Evolutionary conservation across 2,329 filamentous ascomycete genomes (phyloP), one percentile per base, ranked within the genome.

Genomic region (Fusarium oligoseptatum): DNA sequence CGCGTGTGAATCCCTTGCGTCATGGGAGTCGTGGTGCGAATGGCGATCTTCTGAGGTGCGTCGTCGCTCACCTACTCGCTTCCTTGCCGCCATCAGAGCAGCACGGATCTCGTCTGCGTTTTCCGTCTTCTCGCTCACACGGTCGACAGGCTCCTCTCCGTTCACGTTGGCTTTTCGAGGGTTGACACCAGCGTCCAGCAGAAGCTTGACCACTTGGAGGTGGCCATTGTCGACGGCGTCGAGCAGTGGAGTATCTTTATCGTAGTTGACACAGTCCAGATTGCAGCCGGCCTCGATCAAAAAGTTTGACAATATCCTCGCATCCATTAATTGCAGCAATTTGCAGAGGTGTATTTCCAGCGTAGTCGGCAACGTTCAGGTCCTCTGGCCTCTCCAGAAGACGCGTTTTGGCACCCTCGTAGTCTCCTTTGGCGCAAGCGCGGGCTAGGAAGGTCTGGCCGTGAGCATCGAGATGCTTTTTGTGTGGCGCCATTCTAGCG

Each of bases 181-280:
- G 80, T 99, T 97, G 14, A 97, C 96, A 12, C 95, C 96, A 66
- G 95, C 93, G 65, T 93, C 91, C 3, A 99, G 87, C 37, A 99
- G 86, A 11, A 98, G 87, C 78, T 92, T 94, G 48, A 99, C 94
- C 5, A 98, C 96, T 20, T 93, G 94, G 9, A 98, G 82, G 80
- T 99, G 95, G 1, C 94, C 94, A 79, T 99, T 99, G 77, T 98
- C 97, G 32, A 98, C 95, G 6, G 97, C 97, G 85, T 99, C 97
- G 64, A 99, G 92, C 39, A 99, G 88, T 32, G 97, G 97, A 0
- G 97, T 98, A 79, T 99, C 97, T 79, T 94, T 95, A 77, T 95
- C 93, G 78, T 94, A 92, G 78, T 93, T 92, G 67, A 92, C 86
- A 78, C 89, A 96, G 79, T 98, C 94, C 55, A 97, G 88, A 65